Evolutionary conservation across 805 yeast genomes (phyloP), one percentile per base, ranked within the genome.

Genomic region (Grigorovia transvaalensis): DNA sequence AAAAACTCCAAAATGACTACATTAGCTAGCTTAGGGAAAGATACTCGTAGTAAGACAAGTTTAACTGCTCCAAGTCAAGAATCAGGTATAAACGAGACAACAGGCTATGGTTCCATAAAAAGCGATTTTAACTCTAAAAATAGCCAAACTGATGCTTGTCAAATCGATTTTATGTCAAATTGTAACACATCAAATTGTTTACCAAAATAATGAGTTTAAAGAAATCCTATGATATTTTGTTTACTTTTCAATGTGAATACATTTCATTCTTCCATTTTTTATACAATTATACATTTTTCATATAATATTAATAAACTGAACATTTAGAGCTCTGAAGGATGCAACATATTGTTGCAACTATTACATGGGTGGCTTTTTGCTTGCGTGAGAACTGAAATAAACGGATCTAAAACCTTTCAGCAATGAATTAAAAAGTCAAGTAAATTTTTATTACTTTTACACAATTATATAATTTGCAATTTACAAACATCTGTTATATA

Each of bases 111-210:
- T 15, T 38, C 42, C 8, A 38, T 38, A 2, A 13, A 2, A 33
- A 38, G 17, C 42, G 15, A 38, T 38, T 4, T 12, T 15, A 8
- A 38, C 42, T 12, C 12, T n/a, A 38, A 13, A 4, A 38, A 38
- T 38, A 38, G 8, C 3, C 9, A 15, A 12, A 38, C n/a, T 38
- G 42, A 38, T 6, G 64, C 68, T 18, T 79, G 83, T 61, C 66
- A 76, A 27, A 74, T 78, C 29, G 82, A 79, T 57, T 75, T 75
- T n/a, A 74, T 74, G 29, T 73, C 75, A 18, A 75, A 77, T 47
- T 79, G 83, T 60, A 74, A 77, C 51, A 65, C 79, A 2, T 66
- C 66, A 42, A 69, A 66, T 46, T 78, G 82, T 62, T 55, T 76
- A 23, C 57, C 57, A 49, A 48, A 56, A 38, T 38, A n/a, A 23